Base-by-base conservation (phyloP, 2,329 filamentous ascomycete species). In the Cladosporium sp. region DNA sequence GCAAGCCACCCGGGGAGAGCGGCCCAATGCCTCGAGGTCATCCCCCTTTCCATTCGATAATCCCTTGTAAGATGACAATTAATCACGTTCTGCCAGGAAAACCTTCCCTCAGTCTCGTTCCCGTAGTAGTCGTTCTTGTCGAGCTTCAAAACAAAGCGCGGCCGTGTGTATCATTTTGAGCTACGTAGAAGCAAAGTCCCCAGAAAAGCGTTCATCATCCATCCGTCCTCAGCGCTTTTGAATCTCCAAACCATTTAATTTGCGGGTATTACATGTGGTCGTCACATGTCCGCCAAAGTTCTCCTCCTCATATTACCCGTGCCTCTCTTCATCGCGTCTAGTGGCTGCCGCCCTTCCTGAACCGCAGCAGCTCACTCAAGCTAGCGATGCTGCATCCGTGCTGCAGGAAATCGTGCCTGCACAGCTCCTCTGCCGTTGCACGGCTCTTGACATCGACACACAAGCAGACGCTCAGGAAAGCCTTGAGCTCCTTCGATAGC, bases 391-490 rank as follows among this genome's bases (percentile, higher is more conserved):
- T 87, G 79, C 93, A 97, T 19, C 94, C 93, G 69, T 90, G 89
- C 80, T 92, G 92, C 72, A 99, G 77, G 80, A 99, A 99, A 68
- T 97, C 94, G 72, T 97, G 92, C 61, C 87, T 85, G 62, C 97
- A 80, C 51, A 99, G 81, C 76, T 99, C 94, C 62, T 90, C 85
- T 0, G 94, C 92, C 25, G 91, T 96, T 12, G 94, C 94, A 72
- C 94, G 86, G 72, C 89, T 93, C 80, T 93, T 92, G 69, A 99
- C 92, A 69, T 97, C 93, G 49, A 99, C 94, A 69, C 94, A 97
- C 49, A 99, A 82, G 75, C 94, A 99, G 63, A 97, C 92, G 25
- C 90, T 94, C 70, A 99, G 76, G 84, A 99, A 99, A 20, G 90
- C 90, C 81, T 97, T 97, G 66, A 99, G 85, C 77, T 97, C 94